Base-by-base conservation (phyloP, 495 filamentous ascomycete species). In the Daldinia childiae region DNA sequence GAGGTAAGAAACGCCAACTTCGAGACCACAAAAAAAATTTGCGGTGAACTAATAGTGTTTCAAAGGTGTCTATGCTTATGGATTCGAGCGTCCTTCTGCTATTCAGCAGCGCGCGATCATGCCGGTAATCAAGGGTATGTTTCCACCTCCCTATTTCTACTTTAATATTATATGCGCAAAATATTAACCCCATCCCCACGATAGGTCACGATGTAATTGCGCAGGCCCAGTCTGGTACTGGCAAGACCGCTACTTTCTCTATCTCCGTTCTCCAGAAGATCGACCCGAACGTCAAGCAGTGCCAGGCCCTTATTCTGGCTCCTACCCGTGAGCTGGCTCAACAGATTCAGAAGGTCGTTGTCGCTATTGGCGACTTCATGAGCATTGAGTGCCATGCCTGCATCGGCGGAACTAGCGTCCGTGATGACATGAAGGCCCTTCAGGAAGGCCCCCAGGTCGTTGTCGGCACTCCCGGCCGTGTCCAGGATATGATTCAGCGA, bases 31-130 rank as follows among this genome's bases (percentile, higher is more conserved):
- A 32, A 58, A 63, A 63, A 63, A 39, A 57, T 60, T 62, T 34
- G 60, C 68, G 41, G 26, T 27, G 21, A 48, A 56, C 73, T 72
- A 38, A 75, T 41, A 8, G 30, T 58, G 6, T 54, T 32, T 51
- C 62, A 21, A 56, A 96, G 93, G 95, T 87, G 93, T 99, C 82
- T 99, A 99, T 83, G 95, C 95, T 76, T 99, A 99, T 79, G 95
- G 95, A 90, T 99, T 97, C 85, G 95, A 99, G 88, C 93, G 94
- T 71, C 95, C 95, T 39, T 99, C 95, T 85, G 96, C 95, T 82
- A 98, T 99, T 70, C 95, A 99, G 90, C 93, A 97, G 89, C 95
- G 96, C 77, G 95, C 95, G 73, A 99, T 99, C 83, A 95, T 98
- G 91, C 95, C 95, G 71, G 95, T 99, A 79, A 97, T 98, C 87